Evolutionary conservation across 2,329 filamentous ascomycete species (phyloP).

Genomic region (Fusarium fracticaudum): DNA sequence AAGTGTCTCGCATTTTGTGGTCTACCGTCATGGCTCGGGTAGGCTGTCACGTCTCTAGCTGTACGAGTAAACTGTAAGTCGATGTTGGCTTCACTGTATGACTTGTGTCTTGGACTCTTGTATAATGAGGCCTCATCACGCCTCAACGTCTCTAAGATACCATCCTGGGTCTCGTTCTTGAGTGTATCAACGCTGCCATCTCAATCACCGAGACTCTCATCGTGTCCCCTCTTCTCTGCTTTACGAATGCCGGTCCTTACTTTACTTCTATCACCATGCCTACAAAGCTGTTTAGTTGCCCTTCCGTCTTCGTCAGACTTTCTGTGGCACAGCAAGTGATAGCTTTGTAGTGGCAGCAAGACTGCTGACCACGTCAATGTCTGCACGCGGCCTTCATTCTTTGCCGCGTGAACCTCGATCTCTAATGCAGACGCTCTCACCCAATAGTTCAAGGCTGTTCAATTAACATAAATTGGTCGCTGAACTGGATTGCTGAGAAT

Average conservation of each 20-base stretch:
- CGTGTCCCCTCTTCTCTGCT: not conserved
- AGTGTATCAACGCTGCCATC: not conserved
- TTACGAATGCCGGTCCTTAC: rapidly evolving
- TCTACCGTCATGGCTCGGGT: not conserved
- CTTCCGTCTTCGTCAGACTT: not conserved
- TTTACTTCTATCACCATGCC: not conserved
- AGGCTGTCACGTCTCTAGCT: not conserved
- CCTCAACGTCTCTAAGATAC: too few species aligned
- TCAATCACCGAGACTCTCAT: not conserved
- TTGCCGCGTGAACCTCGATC: not conserved
- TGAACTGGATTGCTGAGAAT: too few species aligned
- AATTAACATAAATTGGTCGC: too few species aligned
- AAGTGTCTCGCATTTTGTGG: not conserved
- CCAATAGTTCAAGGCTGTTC: rapidly evolving
- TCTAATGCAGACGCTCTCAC: not conserved
- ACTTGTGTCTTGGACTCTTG: rapidly evolving
- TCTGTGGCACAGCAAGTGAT: too few species aligned
- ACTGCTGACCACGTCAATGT: not conserved
- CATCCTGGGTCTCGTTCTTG: not conserved
- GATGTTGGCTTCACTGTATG: not conserved
- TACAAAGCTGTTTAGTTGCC: not conserved
- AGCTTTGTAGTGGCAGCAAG: not conserved
- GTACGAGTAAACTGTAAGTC: too few species aligned
- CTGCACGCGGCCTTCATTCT: not conserved
- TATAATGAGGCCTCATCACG: rapidly evolving